A percentile compares a stretch with the other conserved stretches of the same genome.
phyloP scores from a whole-genome alignment of 352 stramenopile genomes.

The Chrysophaeum taylorii region DNA sequence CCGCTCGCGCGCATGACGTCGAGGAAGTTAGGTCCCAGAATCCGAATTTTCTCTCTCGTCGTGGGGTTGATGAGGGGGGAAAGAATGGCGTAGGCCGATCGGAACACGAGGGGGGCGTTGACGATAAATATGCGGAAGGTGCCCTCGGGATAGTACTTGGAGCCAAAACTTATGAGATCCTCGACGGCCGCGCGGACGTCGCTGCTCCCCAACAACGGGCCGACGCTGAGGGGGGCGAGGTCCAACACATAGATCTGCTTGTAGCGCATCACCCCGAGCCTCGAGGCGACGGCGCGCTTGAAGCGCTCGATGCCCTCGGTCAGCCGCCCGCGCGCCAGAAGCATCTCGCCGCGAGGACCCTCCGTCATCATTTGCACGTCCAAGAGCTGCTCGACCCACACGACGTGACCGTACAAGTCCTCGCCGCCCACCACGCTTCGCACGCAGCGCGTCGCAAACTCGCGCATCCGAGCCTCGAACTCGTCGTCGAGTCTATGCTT shows the following conservation, averaged over 20 bases:
- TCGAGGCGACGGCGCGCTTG: slow-evolving; percentile 42
- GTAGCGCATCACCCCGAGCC: slow-evolving; percentile 49
- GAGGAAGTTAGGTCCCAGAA: too few species aligned
- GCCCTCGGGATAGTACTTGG: background rate
- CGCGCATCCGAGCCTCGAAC: too few species aligned
- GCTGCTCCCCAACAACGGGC: too few species aligned
- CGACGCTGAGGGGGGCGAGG: slow-evolving; percentile 50
- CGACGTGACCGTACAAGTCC: slow-evolving; percentile 55
- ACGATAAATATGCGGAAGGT: background rate
- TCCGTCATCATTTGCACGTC: slow-evolving; percentile 54
- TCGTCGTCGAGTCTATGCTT: too few species aligned
- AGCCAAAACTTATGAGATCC: background rate
- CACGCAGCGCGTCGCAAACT: too few species aligned
- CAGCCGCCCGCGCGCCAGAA: slow-evolving; percentile 55
- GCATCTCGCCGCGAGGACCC: slow-evolving; percentile 47
- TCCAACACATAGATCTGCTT: slow-evolving; percentile 69
- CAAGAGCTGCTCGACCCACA: slow-evolving; percentile 51
- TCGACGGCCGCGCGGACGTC: too few species aligned
- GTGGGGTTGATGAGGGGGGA: background rate
- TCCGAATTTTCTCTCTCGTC: too few species aligned
- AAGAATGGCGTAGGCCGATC: background rate
- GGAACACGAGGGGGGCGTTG: background rate
- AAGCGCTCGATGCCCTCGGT: slow-evolving; percentile 62
- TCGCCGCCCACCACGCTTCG: slow-evolving; percentile 62
- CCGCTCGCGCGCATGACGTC: too few species aligned